Evolutionary conservation across 208 protist species (phyloP), one percentile per base, ranked within the genome.

Genomic region (Leishmania gerbilli): DNA sequence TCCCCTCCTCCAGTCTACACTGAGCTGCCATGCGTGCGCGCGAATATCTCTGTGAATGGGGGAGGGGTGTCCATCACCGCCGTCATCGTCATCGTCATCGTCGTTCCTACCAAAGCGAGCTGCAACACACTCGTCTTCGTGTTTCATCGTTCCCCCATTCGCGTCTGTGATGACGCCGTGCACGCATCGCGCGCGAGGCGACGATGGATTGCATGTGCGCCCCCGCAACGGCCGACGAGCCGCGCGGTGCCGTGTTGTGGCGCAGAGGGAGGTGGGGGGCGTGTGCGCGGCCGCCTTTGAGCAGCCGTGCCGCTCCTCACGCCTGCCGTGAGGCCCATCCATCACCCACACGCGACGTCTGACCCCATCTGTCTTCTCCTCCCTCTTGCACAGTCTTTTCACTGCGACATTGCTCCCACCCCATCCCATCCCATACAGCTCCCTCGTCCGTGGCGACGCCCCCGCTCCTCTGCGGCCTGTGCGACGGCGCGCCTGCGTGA

Each of bases 361-460:
- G 27, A 31, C n/a, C 8, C 60, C 83, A 24, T 80, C 56, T 65
- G 24, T 74, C 31, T 72, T 24, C 69, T 37, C 34, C 42, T 82
- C 15, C 17, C 21, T 45, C 55, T 49, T 34, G 31, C 58, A 27
- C 58, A 64, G 58, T 34, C 58, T 79, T 69, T 51, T 37, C 42
- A 24, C 24, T 40, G 17, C 21, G 31, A 24, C 37, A 69, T n/a
- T 58, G 11, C 58, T 2, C 21, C 58, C 58, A 64, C 24, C 53
- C 37, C 77, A 21, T 19, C 51, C 15, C n/a, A 71, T 62, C 56
- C 24, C 19, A 11, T 11, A 4, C 24, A n/a, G 56, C 24, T 62
- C 56, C 56, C 56, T 62, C 56, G 56, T n/a, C 8, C 27, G 56
- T 62, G 56, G 27, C 7, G 27, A 62, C 56, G 27, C 27, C 19